Evolutionary conservation across 83 land plant genomes (phyloP).

Genomic region (Larix sibirica): DNA sequence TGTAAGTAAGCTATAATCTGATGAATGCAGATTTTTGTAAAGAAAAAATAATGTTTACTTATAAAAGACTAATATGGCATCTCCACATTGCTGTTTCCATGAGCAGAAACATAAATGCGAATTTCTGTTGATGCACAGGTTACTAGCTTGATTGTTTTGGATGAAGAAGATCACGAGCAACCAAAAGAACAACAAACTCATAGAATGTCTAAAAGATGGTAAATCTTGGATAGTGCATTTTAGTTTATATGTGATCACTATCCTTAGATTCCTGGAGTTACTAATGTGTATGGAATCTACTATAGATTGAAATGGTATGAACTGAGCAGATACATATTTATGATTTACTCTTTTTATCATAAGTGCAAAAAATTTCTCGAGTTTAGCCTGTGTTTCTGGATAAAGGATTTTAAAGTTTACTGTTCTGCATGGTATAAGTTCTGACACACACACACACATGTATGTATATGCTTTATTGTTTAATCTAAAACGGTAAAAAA

Average conservation of each 20-base stretch:
- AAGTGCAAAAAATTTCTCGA: neutral
- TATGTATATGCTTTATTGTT: neutral
- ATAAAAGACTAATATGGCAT: neutral
- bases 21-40: neutral
- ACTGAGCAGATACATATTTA: neutral
- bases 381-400: constrained; percentile 23
- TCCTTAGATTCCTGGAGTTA: neutral
- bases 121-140: constrained; percentile 15
- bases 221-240: neutral
- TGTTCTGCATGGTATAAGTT: constrained; percentile 43
- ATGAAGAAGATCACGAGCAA: constrained; percentile 40
- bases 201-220: constrained; percentile 23
- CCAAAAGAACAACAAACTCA: constrained; percentile 9
- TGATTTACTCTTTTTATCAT: neutral
- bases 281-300: neutral
- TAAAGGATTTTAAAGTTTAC: constrained; percentile 30
- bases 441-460: no score
- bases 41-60: neutral
- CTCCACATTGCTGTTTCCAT: neutral
- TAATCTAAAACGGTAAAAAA: neutral
- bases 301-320: neutral
- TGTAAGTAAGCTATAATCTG: neutral
- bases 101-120: neutral
- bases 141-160: constrained; percentile 30
- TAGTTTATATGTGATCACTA: neutral